These are phyloP conservation scores for Penicillium longicatenatum DNA, from an alignment of 495 filamentous ascomycete genomes.

Conservation along the genomic window DNA sequence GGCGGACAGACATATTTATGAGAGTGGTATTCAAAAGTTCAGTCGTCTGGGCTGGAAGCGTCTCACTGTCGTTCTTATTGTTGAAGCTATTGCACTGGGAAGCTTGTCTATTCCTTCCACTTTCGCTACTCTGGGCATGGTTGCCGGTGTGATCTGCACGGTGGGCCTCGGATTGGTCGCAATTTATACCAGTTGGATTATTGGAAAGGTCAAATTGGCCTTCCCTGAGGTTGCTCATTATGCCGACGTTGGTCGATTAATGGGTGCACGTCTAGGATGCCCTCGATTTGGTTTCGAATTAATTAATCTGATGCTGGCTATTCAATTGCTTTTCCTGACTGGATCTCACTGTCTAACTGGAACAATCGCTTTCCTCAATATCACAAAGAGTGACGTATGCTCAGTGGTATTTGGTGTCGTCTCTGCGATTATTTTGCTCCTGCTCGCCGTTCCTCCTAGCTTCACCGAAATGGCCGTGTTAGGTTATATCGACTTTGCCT, in stretches of 20 bases:
- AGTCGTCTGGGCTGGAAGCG: slow-evolving; percentile 35
- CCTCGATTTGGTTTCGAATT: slow-evolving; percentile 44
- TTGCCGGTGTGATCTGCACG: slow-evolving; percentile 52
- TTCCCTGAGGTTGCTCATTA: slow-evolving; percentile 65
- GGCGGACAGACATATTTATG: slow-evolving; percentile 22
- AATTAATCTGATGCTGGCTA: slow-evolving; percentile 54
- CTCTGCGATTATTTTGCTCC: slow-evolving; percentile 58
- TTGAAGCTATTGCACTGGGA: slow-evolving; percentile 62
- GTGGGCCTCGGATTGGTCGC: slow-evolving; percentile 60
- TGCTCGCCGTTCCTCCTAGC: slow-evolving; percentile 58
- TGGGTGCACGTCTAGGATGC: slow-evolving; percentile 49
- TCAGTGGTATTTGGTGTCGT: slow-evolving; percentile 61
- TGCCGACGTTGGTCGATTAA: slow-evolving; percentile 60
- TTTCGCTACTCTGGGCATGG: slow-evolving; percentile 61
- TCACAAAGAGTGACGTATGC: slow-evolving; percentile 60
- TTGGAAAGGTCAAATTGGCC: slow-evolving; percentile 66
- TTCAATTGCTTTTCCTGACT: slow-evolving; percentile 66
- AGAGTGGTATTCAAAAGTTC: slow-evolving; percentile 23
- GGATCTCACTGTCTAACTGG: slow-evolving; percentile 70
- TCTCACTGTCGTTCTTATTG: slow-evolving; percentile 49
- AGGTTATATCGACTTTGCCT: slow-evolving; percentile 60
- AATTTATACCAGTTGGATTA: slow-evolving; percentile 67
- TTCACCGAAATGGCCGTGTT: slow-evolving; percentile 55
- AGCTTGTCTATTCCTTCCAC: slow-evolving; percentile 56
- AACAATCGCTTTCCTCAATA: slow-evolving; percentile 62